Evolutionary conservation across 225 moss, liverwort and hornwort species (phyloP), one percentile per base, ranked within the genome.

Genomic region (Marchantia polymorpha): DNA sequence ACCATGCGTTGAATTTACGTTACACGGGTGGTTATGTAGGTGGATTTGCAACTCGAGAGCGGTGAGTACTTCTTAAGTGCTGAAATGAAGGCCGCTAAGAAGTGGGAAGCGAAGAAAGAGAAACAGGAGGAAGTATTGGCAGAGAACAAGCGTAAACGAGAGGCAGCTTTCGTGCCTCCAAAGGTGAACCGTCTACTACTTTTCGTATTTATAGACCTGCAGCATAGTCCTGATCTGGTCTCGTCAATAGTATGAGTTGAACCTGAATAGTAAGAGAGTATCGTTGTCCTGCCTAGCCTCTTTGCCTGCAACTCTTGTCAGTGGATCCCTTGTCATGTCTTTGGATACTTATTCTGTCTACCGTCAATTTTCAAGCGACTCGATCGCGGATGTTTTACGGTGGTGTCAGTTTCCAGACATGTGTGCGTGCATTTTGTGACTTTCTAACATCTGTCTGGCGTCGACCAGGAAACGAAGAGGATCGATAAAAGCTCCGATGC

Each of bases 1-100:
- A 39, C 5, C 39, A 39, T 39, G 39, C 39, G 39, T 39, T 39
- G 39, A 39, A 5, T 5, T 39, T 5, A 39, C 39, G 2, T 2
- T 39, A 39, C 39, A 39, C 39, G 39, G 31, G 2, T 69, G 75
- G 15, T 63, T 46, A 71, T 14, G 69, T 74, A 99, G 97, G 91
- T 99, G 84, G 97, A 99, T 77, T 82, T 99, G 82, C 97, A 99
- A 91, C 84, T 97, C 64, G 97, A 99, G 83, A 99, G 97, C 88
- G 97, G 97, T 81, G 97, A 99, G 80, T 99, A 93, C 80, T 99
- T 99, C 76, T 82, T 99, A 75, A 92, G 92, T 89, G 89, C 93
- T 75, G 95, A 95, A 70, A 77, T 85, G 53, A 99, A 93, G 81
- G 92, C 94, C 81, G 89, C 91, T 22, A 93, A 90, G 75, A 93